These are phyloP conservation scores for Spergularia bocconei DNA, from an alignment of 148 eudicot species.

Conservation along the genomic window DNA sequence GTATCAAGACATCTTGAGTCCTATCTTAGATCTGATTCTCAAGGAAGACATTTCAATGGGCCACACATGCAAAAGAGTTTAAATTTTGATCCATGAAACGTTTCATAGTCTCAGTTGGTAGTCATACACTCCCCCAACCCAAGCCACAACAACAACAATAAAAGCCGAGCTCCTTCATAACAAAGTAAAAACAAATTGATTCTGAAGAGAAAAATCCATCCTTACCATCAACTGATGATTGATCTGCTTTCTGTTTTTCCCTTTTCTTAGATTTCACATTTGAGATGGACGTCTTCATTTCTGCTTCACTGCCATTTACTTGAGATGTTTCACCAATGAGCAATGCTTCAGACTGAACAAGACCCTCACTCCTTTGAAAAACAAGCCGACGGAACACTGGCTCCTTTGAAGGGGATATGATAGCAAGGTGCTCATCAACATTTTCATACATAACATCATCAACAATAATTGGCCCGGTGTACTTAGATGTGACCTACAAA, in stretches of 20 bases:
- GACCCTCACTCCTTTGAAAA: slow-evolving; percentile 68
- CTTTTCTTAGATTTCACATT: slow-evolving; percentile 51
- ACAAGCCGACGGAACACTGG: slow-evolving; percentile 72
- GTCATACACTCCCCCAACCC: not conserved
- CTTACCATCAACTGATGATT: slow-evolving; percentile 39
- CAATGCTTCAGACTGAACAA: slow-evolving; percentile 94
- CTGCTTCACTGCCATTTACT: slow-evolving; percentile 27
- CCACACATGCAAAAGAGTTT: not conserved
- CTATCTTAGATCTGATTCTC: slow-evolving; percentile 1
- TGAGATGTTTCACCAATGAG: slow-evolving; percentile 37
- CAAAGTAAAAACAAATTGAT: not conserved
- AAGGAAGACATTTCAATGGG: not conserved
- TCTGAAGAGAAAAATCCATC: not conserved
- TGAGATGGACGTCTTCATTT: slow-evolving; percentile 36
- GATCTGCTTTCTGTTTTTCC: slow-evolving; percentile 45
- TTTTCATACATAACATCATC: slow-evolving; percentile 90
- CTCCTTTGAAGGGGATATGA: slow-evolving; percentile 46
- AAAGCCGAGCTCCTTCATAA: not conserved
- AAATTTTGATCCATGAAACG: not conserved
- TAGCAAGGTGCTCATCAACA: slow-evolving; percentile 46
- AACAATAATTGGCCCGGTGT: slow-evolving; percentile 74
- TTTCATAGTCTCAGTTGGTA: not conserved
- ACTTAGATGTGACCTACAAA: slow-evolving; percentile 59
- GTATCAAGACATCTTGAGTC: not conserved
- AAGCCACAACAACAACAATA: not conserved